Evolutionary conservation across 1,284 basidiomycete genomes (phyloP).

Genomic region (Microbotryum saponariae): DNA sequence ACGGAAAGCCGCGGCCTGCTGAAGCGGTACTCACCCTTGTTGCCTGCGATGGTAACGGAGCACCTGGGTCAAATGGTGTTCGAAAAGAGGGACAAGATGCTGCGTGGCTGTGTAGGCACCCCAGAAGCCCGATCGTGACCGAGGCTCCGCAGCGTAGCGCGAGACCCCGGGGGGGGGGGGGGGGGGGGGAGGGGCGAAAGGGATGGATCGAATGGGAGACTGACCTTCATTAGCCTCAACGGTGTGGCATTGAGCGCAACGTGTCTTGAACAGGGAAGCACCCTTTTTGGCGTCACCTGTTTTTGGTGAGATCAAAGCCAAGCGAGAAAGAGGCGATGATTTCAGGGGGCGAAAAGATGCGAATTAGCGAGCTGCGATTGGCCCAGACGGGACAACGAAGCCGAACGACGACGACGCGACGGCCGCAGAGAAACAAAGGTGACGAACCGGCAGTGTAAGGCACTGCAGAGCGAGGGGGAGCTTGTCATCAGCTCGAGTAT

Average conservation of each 20-base stretch:
- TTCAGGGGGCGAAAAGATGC: background rate
- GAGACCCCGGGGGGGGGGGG: background rate
- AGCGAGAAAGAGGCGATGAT: conserved; percentile 4
- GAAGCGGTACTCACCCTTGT: conserved; percentile 27
- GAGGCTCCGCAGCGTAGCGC: background rate
- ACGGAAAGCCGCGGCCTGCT: no score
- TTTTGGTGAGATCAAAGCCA: background rate
- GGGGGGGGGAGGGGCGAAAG: no score
- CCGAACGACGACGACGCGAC: background rate
- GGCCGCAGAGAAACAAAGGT: background rate
- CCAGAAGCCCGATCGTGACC: background rate
- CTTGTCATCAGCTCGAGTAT: no score
- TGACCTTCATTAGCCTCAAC: conserved; percentile 68
- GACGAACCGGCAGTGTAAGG: conserved; percentile 45
- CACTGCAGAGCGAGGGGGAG: conserved; percentile 41
- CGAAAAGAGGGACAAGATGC: background rate
- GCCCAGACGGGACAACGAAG: background rate
- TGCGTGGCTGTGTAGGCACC: background rate
- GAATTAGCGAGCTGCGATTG: background rate
- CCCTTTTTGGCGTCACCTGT: conserved; percentile 81
- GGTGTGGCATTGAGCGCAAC: conserved; percentile 94
- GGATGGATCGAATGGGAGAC: conserved; percentile 14
- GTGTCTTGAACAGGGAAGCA: conserved; percentile 49
- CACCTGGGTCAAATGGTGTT: conserved; percentile 5
- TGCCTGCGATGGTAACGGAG: conserved; percentile 9